A percentile compares a stretch with the other conserved stretches of the same genome.
phyloP scores from a whole-genome alignment of 176 grass and related monocot species.

The Saccharum spontaneum region DNA sequence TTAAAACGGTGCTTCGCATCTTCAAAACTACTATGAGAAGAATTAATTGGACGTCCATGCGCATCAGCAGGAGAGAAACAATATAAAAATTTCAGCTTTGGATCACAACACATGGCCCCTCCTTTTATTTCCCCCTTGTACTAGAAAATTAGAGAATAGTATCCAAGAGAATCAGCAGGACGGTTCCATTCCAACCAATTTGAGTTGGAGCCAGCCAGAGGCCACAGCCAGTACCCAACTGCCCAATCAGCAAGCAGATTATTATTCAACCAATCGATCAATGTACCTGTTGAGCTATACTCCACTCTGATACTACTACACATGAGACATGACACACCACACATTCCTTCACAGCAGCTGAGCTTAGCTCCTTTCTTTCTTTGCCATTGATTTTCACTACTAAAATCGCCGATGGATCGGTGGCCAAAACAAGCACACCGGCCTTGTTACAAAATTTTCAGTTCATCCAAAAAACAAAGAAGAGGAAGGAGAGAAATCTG shows the following conservation, averaged over 20 bases:
- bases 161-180: neutral
- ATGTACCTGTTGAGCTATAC: conserved; percentile 12
- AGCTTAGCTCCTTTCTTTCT: neutral
- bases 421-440: neutral
- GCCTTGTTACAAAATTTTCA: conserved; percentile 4
- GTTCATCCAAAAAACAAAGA: no score
- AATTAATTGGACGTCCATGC: neutral
- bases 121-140: neutral
- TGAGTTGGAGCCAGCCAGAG: conserved; percentile 27
- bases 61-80: neutral
- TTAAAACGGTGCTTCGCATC: neutral
- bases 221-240: neutral
- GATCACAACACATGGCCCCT: neutral
- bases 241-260: conserved; percentile 24
- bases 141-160: conserved; percentile 5
- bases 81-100: neutral
- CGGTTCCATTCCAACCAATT: conserved; percentile 29
- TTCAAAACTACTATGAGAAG: neutral
- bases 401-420: neutral
- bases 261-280: conserved; percentile 27
- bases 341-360: neutral
- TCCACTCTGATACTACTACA: neutral
- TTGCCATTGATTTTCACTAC: neutral
- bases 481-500: neutral
- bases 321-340: conserved; percentile 9